Percentiles rank a stretch among this genome's conserved stretches.
Evolutionary conservation across 164 flowering plant species (phyloP).

Genomic region (Chimonanthus salicifolius): DNA sequence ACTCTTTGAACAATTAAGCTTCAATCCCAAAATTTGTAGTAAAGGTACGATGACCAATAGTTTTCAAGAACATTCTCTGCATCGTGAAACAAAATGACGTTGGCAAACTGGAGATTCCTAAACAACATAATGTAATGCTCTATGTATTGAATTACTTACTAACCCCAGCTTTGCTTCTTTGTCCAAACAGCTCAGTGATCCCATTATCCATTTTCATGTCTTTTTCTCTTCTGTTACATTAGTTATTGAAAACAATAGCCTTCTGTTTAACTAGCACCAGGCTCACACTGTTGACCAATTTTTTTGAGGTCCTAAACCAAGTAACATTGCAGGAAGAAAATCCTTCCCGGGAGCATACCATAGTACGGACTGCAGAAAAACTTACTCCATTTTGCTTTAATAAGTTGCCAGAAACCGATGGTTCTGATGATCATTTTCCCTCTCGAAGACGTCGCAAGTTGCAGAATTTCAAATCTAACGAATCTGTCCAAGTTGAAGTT

Average conservation of each 20-base stretch:
- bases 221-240: background rate
- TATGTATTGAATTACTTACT: no score
- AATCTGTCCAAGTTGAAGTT: slow-evolving; percentile 53
- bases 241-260: background rate
- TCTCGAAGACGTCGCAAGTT: slow-evolving; percentile 61
- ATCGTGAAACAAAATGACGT: no score
- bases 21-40: no score
- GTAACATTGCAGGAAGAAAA: slow-evolving; percentile 68
- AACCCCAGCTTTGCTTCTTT: no score
- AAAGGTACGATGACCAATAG: no score
- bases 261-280: background rate
- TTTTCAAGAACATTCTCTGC: no score
- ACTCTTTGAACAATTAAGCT: no score
- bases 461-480: slow-evolving; percentile 39
- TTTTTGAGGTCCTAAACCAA: background rate
- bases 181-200: background rate
- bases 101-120: no score
- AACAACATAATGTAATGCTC: no score
- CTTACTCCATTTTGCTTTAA: slow-evolving; percentile 84
- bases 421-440: slow-evolving; percentile 33
- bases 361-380: slow-evolving; percentile 92
- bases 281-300: background rate
- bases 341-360: slow-evolving; percentile 85
- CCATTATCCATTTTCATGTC: background rate
- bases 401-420: slow-evolving; percentile 46